These are phyloP conservation scores for Camellia sinensis DNA, from an alignment of 148 eudicot species.

Conservation along the genomic window DNA sequence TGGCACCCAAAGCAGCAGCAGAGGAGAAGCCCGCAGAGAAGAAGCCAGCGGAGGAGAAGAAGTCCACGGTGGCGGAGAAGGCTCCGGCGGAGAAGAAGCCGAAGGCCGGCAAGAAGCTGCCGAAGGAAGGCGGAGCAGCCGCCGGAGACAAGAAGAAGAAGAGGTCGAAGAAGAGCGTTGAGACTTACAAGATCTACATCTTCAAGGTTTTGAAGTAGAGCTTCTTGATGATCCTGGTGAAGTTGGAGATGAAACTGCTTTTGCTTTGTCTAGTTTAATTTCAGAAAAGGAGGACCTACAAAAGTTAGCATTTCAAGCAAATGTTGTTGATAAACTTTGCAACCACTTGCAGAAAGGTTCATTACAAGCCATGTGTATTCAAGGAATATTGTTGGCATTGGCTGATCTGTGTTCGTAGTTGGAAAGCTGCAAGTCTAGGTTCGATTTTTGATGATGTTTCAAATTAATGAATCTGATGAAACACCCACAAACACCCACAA, in stretches of 20 bases:
- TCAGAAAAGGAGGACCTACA: conserved; percentile 72
- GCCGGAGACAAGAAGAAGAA: conserved; percentile 40
- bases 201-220: conserved; percentile 60
- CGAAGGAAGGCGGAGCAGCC: conserved; percentile 23
- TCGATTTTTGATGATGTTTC: too few relatives aligned
- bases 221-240: conserved; percentile 92
- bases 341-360: conserved; percentile 44
- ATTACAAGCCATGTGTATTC: conserved; percentile 56
- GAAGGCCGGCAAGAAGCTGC: conserved; percentile 34
- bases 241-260: conserved; percentile 98
- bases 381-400: conserved; percentile 78
- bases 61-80: conserved; percentile 25
- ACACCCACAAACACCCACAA: too few relatives aligned
- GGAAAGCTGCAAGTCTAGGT: conserved; percentile 78
- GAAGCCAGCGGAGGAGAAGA: conserved; percentile 26
- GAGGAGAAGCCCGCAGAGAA: conserved; percentile 30
- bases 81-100: conserved; percentile 40
- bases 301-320: conserved; percentile 73
- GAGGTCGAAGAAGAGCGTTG: conserved; percentile 36
- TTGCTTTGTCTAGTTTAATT: conserved; percentile 68
- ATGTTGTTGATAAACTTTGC: conserved; percentile 60
- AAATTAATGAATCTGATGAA: too few relatives aligned
- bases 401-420: conserved; percentile 77
- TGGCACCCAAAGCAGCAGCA: conserved; percentile 31
- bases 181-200: conserved; percentile 49